Percentiles rank a stretch among this genome's conserved stretches.
Evolutionary conservation across 2,329 filamentous ascomycete species (phyloP).

Genomic region (Fonsecaea multimorphosa): DNA sequence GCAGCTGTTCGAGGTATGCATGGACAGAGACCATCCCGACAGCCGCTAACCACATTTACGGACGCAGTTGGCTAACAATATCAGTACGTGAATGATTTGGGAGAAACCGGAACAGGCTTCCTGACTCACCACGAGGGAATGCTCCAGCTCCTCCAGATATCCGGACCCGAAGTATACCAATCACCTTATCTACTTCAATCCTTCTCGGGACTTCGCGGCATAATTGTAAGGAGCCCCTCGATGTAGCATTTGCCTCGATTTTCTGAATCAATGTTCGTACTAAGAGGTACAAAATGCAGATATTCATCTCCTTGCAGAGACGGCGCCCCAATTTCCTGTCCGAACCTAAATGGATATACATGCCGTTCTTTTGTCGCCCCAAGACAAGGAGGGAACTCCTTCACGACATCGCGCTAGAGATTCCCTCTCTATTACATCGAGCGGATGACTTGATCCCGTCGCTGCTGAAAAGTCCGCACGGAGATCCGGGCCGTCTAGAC

Average conservation of each 20-base stretch:
- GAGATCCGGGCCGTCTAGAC: background rate
- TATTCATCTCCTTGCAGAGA: conserved; percentile 6
- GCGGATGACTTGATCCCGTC: background rate
- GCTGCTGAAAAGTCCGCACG: background rate
- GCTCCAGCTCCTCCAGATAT: conserved; percentile 12
- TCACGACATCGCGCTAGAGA: conserved; percentile 9
- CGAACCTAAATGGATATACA: conserved; percentile 2
- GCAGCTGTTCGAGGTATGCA: conserved; percentile 16
- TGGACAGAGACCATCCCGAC: background rate
- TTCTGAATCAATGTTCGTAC: background rate
- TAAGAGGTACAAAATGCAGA: background rate
- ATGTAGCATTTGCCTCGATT: background rate
- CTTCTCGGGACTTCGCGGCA: conserved; percentile 10
- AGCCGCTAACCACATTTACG: background rate
- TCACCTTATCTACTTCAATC: conserved; percentile 6
- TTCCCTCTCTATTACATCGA: background rate
- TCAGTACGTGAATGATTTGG: conserved; percentile 16
- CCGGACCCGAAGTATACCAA: conserved; percentile 15
- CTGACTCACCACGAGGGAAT: conserved; percentile 18
- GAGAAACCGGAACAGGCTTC: background rate
- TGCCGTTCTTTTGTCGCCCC: background rate
- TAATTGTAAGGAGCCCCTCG: background rate
- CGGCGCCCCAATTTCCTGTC: background rate
- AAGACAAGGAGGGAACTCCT: conserved; percentile 12
- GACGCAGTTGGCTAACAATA: background rate